A percentile compares a stretch with the other conserved stretches of the same genome.
Evolutionary conservation across 441 rosid species (phyloP).

Genomic region (Kokia cookei): DNA sequence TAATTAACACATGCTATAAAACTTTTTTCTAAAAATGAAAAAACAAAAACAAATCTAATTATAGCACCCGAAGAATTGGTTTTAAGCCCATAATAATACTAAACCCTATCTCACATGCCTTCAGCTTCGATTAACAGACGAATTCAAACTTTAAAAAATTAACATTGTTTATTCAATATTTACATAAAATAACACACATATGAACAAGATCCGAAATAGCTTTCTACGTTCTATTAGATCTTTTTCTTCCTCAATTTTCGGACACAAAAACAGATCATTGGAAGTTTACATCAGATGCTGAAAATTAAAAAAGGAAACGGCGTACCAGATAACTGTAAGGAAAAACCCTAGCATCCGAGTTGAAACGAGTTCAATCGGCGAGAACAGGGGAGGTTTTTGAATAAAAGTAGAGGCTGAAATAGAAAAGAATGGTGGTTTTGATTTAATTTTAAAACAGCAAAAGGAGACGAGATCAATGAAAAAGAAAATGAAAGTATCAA

Average conservation of each 20-base stretch:
- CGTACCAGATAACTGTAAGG: slow-evolving; percentile 3
- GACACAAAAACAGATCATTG: background rate
- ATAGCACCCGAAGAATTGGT: background rate
- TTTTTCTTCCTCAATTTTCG: background rate
- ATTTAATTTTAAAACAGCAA: background rate
- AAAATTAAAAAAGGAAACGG: background rate
- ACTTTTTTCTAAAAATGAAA: background rate
- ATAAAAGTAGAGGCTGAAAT: background rate
- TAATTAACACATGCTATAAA: background rate
- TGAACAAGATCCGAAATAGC: background rate
- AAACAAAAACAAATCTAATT: background rate
- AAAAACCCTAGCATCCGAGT: slow-evolving; percentile 17
- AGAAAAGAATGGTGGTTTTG: background rate
- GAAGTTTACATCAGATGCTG: background rate
- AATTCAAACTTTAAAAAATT: background rate
- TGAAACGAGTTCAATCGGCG: background rate
- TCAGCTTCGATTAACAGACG: background rate
- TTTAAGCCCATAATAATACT: background rate
- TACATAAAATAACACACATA: background rate
- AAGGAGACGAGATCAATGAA: background rate
- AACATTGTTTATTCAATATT: background rate
- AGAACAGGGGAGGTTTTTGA: background rate
- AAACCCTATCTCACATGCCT: background rate
- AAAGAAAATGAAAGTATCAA: background rate
- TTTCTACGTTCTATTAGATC: background rate